A percentile compares a stretch with the other conserved stretches of the same genome.
Evolutionary conservation across 1,284 basidiomycete species (phyloP).

Genomic region (Leccinum angustisporum): DNA sequence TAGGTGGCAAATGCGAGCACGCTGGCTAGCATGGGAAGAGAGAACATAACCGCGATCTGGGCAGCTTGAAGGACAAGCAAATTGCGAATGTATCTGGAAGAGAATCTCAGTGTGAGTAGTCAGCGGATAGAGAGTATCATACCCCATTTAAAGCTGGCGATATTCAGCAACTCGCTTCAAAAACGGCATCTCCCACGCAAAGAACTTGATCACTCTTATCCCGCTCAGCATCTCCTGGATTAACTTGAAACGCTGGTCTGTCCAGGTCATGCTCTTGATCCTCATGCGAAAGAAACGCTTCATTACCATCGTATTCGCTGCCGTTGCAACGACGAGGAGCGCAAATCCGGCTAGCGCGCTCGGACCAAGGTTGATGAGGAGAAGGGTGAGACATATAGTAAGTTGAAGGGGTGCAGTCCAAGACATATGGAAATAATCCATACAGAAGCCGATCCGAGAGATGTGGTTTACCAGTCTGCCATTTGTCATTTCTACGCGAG

Average conservation of each 20-base stretch:
- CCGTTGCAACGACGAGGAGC: conserved; percentile 67
- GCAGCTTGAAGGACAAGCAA: conserved; percentile 74
- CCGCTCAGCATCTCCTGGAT: conserved; percentile 83
- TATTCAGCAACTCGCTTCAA: conserved; percentile 69
- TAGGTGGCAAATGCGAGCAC: conserved; percentile 88
- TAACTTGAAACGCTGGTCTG: conserved; percentile 83
- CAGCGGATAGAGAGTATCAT: conserved; percentile 37
- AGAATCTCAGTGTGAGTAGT: not conserved
- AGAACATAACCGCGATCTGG: conserved; percentile 44
- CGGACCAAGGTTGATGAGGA: conserved; percentile 60
- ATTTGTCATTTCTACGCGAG: not conserved
- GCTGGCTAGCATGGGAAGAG: conserved; percentile 78
- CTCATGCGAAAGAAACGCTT: conserved; percentile 72
- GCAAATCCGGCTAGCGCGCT: conserved; percentile 81
- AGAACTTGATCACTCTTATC: conserved; percentile 90
- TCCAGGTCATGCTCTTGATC: conserved; percentile 84
- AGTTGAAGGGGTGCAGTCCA: not conserved
- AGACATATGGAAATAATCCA: not conserved
- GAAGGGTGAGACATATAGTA: not conserved
- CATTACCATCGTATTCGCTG: conserved; percentile 71
- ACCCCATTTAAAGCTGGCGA: conserved; percentile 73
- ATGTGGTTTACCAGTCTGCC: not conserved
- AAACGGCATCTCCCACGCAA: conserved; percentile 81
- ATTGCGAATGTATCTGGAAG: conserved; percentile 64
- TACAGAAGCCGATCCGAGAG: not conserved